phyloP scores from a whole-genome alignment of 441 rosid genomes.

The Melastoma candidum region DNA sequence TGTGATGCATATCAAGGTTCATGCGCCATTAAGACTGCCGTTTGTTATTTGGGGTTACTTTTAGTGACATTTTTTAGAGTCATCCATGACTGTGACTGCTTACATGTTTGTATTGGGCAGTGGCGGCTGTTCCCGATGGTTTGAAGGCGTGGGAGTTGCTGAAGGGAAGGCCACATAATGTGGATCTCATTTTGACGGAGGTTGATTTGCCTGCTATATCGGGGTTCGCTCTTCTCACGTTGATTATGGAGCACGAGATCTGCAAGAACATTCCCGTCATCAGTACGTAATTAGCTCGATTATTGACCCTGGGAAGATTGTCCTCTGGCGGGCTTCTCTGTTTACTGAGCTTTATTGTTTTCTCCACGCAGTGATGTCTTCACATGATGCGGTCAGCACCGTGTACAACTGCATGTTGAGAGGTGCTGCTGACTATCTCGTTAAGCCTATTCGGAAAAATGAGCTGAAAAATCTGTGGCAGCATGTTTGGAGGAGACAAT shows the following conservation, averaged over 20 bases:
- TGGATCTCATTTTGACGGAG: slow-evolving; percentile 81
- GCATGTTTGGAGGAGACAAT: slow-evolving; percentile 92
- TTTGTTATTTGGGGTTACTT: no score
- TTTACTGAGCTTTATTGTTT: background rate
- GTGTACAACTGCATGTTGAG: slow-evolving; percentile 91
- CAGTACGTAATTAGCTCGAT: slow-evolving; percentile 35
- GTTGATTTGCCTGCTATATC: slow-evolving; percentile 83
- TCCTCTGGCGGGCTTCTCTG: no score
- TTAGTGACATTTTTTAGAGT: no score
- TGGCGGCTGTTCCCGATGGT: slow-evolving; percentile 75
- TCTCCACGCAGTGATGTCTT: slow-evolving; percentile 86
- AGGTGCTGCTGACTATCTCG: slow-evolving; percentile 92
- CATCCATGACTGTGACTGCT: slow-evolving; percentile 3
- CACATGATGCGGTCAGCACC: slow-evolving; percentile 61
- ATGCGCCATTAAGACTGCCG: no score
- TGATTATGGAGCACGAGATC: slow-evolving; percentile 73
- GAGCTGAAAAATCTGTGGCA: slow-evolving; percentile 94
- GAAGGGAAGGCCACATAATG: slow-evolving; percentile 42
- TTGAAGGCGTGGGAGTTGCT: slow-evolving; percentile 88
- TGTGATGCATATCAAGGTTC: no score
- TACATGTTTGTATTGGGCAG: slow-evolving; percentile 30
- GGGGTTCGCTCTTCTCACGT: slow-evolving; percentile 74
- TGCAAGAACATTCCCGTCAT: slow-evolving; percentile 91
- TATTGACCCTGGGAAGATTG: background rate
- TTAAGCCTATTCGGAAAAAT: slow-evolving; percentile 86